Base-by-base conservation (phyloP, 1,139 yeast genomes). In the Diutina sp. region DNA sequence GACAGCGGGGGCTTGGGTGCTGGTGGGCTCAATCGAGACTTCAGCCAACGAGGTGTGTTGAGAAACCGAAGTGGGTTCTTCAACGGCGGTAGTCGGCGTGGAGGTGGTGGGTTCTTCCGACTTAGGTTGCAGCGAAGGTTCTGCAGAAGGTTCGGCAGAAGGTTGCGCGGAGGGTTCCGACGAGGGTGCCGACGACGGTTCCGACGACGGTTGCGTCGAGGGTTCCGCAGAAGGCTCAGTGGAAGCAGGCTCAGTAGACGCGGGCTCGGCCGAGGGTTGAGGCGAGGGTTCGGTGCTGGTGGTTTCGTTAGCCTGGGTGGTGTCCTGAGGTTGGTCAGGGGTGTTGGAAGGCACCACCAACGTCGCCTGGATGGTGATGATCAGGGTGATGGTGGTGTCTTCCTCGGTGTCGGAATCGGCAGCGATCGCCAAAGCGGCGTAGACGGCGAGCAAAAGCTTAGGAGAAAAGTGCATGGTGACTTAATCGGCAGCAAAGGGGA, bases 381-480 rank as follows among this genome's bases (percentile, higher is more conserved):
- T 47, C 18, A 30, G 30, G 30, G 51, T 47, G 38, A 47, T 47
- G 51, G 51, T 47, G 51, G 51, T 47, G 51, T 47, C 51, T 28
- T 47, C 51, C 7, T 47, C 51, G 30, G 35, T n/a, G 35, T 25
- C 29, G 35, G 35, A 12, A 28, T 35, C 41, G 41, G 35, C 51
- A 12, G 51, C 51, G 8, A 14, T 4, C 18, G 51, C 51, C 8
- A 47, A 18, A 14, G 51, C 51, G 29, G 51, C 51, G 18, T n/a
- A 25, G 21, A 28, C 18, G 7, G 51, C 16, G 35, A 47, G 30
- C 51, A 47, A 47, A 28, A 12, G 18, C 18, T 28, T 14, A 25
- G 29, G 28, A 21, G 18, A 5, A 16, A 47, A 47, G 16, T 21
- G 35, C 51, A 47, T 47, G 16, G 51, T 47, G 9, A 28, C 29